phyloP scores from a whole-genome alignment of 495 filamentous ascomycete genomes.

The Penicillium manginii region DNA sequence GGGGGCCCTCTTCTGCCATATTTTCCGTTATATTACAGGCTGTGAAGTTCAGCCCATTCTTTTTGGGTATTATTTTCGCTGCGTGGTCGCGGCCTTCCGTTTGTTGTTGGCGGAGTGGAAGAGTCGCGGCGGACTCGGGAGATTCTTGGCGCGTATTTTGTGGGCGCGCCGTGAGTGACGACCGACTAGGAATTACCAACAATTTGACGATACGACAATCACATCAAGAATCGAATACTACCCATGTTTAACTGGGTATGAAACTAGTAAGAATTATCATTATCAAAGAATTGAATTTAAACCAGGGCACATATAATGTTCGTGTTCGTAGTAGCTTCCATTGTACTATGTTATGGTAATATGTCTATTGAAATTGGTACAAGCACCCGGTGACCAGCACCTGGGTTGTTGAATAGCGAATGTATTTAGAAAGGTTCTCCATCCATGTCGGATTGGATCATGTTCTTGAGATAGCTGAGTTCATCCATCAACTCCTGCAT shows the following conservation, averaged over 20 bases:
- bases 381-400: conserved; percentile 13
- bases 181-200: no score
- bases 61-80: conserved; percentile 7
- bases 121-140: conserved; percentile 20
- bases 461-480: conserved; percentile 54
- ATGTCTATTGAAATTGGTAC: conserved; percentile 8
- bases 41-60: conserved; percentile 26
- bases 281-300: not conserved
- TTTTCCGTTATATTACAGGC: conserved; percentile 8
- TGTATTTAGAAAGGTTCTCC: conserved; percentile 28
- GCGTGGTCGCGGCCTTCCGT: conserved; percentile 1
- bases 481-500: conserved; percentile 58
- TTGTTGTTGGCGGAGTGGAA: conserved; percentile 11
- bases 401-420: conserved; percentile 5
- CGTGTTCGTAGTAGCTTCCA: not conserved
- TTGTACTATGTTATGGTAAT: conserved; percentile 1
- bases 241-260: no score
- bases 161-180: not conserved
- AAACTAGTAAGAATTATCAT: not conserved
- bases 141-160: conserved; percentile 39
- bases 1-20: conserved; percentile 38
- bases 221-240: not conserved
- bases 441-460: conserved; percentile 47
- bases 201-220: not conserved
- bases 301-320: not conserved